These are phyloP conservation scores for Fusarium bactridioides DNA, from an alignment of 2,329 filamentous ascomycete species.

Conservation along the genomic window DNA sequence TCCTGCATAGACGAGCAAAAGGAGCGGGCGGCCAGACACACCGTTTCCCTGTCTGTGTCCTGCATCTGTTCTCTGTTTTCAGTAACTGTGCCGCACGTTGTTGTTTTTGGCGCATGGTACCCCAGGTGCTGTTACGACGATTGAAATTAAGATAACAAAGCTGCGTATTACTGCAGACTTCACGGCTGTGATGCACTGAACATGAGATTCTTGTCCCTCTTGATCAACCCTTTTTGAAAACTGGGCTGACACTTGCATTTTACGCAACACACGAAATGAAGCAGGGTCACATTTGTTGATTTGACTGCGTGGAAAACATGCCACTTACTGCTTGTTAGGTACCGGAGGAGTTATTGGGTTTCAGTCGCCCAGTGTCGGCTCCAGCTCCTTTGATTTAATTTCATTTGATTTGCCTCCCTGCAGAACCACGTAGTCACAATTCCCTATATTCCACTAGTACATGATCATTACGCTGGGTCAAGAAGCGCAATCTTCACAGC, in stretches of 20 bases:
- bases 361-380: neutral
- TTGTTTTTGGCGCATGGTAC: neutral
- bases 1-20: neutral
- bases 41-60: neutral
- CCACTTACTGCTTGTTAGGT: neutral
- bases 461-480: neutral
- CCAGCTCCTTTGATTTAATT: neutral
- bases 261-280: neutral
- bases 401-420: slow-evolving; percentile 7
- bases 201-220: neutral
- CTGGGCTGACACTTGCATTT: slow-evolving; percentile 31
- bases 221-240: neutral
- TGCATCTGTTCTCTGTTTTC: neutral
- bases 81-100: slow-evolving; percentile 4
- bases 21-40: neutral
- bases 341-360: slow-evolving; percentile 1
- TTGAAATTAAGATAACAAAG: neutral
- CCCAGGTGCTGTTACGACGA: neutral
- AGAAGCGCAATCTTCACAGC: neutral
- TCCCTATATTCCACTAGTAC: neutral
- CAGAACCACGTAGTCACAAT: neutral
- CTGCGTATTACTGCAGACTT: neutral
- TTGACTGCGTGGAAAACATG: slow-evolving; percentile 13
- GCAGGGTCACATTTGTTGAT: neutral
- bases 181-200: neutral